These are phyloP conservation scores for Aspergillus sp. DNA, from an alignment of 2,329 filamentous ascomycete species.

Conservation along the genomic window DNA sequence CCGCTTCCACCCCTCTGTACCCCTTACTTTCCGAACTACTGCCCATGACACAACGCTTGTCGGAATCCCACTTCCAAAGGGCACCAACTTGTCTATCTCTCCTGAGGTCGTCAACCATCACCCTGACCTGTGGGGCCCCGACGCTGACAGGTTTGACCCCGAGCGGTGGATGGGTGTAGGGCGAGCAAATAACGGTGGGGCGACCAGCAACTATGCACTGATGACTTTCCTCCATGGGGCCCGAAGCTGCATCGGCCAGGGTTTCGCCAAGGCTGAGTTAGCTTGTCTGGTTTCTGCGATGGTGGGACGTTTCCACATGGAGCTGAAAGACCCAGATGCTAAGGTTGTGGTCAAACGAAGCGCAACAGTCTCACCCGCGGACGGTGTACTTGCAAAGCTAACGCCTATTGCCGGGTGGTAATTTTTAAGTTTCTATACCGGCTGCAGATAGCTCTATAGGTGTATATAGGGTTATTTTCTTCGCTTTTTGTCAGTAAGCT, in stretches of 20 bases:
- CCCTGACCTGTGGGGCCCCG: slow-evolving; percentile 69
- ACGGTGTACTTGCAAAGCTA: slow-evolving; percentile 69
- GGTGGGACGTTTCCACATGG: slow-evolving; percentile 70
- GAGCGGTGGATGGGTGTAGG: slow-evolving; percentile 67
- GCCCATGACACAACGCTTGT: slow-evolving; percentile 65
- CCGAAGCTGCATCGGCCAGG: slow-evolving; percentile 78
- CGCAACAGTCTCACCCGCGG: slow-evolving; percentile 70
- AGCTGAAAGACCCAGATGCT: slow-evolving; percentile 61
- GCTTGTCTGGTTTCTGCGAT: slow-evolving; percentile 76
- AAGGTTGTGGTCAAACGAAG: slow-evolving; percentile 67
- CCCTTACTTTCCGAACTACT: slow-evolving; percentile 67
- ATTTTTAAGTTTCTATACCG: not conserved
- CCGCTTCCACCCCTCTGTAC: slow-evolving; percentile 70
- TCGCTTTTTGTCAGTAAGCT: too few species aligned
- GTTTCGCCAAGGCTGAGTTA: slow-evolving; percentile 81
- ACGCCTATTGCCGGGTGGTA: slow-evolving; percentile 43
- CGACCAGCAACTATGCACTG: slow-evolving; percentile 72
- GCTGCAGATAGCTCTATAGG: not conserved
- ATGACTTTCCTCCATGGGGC: slow-evolving; percentile 86
- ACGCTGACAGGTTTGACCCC: slow-evolving; percentile 74
- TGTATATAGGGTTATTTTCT: too few species aligned
- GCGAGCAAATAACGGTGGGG: slow-evolving; percentile 64
- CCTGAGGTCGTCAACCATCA: slow-evolving; percentile 70
- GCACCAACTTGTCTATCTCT: slow-evolving; percentile 66
- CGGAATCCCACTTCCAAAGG: slow-evolving; percentile 65